Evolutionary conservation across 139 green algal genomes (phyloP).

Genomic region (Closterium sp.): DNA sequence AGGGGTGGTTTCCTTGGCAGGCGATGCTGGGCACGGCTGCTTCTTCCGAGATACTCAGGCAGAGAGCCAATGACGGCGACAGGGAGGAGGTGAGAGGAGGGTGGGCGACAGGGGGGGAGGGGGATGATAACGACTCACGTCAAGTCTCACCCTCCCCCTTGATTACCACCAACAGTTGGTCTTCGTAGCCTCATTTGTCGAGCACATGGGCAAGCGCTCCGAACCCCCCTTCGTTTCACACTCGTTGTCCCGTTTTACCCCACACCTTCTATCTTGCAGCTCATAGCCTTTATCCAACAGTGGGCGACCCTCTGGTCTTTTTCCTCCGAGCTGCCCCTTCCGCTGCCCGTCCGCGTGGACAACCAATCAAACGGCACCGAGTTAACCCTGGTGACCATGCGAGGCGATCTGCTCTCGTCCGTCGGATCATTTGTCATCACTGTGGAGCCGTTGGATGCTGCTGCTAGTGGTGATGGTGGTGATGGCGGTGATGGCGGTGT

Average conservation of each 20-base stretch:
- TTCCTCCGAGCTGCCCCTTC: constrained; percentile 20
- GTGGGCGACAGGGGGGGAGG: no score
- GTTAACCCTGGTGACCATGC: neutral
- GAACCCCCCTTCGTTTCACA: no score
- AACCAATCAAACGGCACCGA: neutral
- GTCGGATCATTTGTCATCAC: constrained; percentile 1
- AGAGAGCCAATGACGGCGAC: neutral
- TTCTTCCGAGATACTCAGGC: neutral
- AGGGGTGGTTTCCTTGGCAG: neutral
- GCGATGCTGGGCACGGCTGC: neutral
- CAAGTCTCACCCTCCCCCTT: no score
- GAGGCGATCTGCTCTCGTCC: neutral
- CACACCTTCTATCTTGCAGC: neutral
- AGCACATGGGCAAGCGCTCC: no score
- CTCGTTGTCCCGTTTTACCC: neutral
- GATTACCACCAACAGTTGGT: no score
- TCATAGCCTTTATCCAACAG: constrained; percentile 20
- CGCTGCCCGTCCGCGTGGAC: constrained; percentile 3
- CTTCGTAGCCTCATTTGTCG: no score
- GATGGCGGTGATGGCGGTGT: neutral
- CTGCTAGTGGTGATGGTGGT: neutral
- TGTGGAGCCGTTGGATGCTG: neutral
- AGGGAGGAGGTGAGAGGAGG: neutral
- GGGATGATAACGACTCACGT: no score
- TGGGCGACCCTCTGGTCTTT: constrained; percentile 6